Base-by-base conservation (phyloP, 2,329 filamentous ascomycete genomes). In the Trichoderma koningiopsis region DNA sequence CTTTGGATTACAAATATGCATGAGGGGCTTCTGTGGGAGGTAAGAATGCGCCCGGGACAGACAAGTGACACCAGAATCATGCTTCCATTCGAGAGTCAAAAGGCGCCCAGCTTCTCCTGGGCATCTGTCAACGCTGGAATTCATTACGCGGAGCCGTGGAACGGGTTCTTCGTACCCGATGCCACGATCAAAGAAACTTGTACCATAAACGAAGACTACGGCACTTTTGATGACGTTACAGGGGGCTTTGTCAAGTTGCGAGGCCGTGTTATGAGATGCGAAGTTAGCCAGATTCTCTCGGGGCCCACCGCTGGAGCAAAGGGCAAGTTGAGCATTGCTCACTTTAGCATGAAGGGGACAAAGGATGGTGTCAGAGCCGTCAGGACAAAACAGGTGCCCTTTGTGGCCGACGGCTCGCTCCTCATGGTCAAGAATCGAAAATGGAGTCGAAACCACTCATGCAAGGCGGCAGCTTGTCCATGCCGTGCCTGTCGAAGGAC, bases 51-150 rank as follows among this genome's bases (percentile, higher is more conserved):
- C n/a, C 55, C 22, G 8, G 27, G 47, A 10, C 53, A 40, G n/a
- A 29, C 59, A 22, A 52, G 37, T 22, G 49, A 37, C 37, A 35
- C 35, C 22, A 52, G 33, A 29, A 66, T 71, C 31, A 60, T 49
- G 4, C 52, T 66, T 16, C 59, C 60, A 5, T 55, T 31, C 11
- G 8, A n/a, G 5, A 8, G 35, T 13, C 67, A 71, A 27, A 59
- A 31, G 24, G 55, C 70, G 31, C 67, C 70, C 7, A 57, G 55
- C 8, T 71, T 49, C 16, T 69, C 70, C 16, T 71, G 59, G 60
- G 67, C 67, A 11, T 69, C 70, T 29, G 27, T 69, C 47, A 31
- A 61, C 5, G 33, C 63, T 3, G 43, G 33, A 3, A 56, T 69
- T 5, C 10, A 61, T 10, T 70, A 60, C 59, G 27, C 55, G 13